Evolutionary conservation across 78 protist species (phyloP).

Genomic region (Bodo saltans): DNA sequence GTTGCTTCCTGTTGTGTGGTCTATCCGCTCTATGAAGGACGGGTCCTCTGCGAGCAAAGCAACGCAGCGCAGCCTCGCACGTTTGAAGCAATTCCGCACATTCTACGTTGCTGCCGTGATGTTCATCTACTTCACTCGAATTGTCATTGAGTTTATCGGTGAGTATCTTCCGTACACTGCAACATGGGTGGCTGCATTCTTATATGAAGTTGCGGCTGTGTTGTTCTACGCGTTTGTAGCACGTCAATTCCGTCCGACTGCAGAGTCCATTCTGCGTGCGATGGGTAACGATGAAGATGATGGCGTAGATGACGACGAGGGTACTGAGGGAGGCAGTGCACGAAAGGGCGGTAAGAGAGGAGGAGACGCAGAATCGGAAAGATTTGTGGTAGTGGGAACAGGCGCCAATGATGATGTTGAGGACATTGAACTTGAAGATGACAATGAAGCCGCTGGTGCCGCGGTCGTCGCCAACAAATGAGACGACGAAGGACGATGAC

Average conservation of each 20-base stretch:
- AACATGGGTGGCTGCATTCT: constrained; percentile 51
- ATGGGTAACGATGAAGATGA: background rate
- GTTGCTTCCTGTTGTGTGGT: constrained; percentile 72
- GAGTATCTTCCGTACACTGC: constrained; percentile 51
- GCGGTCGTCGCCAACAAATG: no score
- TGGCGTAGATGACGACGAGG: background rate
- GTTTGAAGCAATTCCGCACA: constrained; percentile 58
- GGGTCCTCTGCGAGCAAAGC: background rate
- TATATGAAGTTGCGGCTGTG: constrained; percentile 48
- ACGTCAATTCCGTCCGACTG: constrained; percentile 23
- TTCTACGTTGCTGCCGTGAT: constrained; percentile 59
- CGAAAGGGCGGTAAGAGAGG: no score
- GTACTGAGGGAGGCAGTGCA: no score
- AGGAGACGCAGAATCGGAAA: no score
- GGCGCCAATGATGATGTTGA: no score
- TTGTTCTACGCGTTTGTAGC: constrained; percentile 52
- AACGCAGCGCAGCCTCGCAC: constrained; percentile 46
- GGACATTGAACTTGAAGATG: no score
- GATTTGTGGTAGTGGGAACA: no score
- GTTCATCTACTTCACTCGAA: constrained; percentile 72
- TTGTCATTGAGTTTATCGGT: constrained; percentile 51
- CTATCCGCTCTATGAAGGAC: constrained; percentile 51
- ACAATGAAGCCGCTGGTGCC: no score
- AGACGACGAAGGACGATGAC: no score
- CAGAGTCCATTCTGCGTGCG: background rate